A percentile compares a stretch with the other conserved stretches of the same genome.
phyloP scores from a whole-genome alignment of 169 alveolate genomes.

The Amoebophrya sp. region DNA sequence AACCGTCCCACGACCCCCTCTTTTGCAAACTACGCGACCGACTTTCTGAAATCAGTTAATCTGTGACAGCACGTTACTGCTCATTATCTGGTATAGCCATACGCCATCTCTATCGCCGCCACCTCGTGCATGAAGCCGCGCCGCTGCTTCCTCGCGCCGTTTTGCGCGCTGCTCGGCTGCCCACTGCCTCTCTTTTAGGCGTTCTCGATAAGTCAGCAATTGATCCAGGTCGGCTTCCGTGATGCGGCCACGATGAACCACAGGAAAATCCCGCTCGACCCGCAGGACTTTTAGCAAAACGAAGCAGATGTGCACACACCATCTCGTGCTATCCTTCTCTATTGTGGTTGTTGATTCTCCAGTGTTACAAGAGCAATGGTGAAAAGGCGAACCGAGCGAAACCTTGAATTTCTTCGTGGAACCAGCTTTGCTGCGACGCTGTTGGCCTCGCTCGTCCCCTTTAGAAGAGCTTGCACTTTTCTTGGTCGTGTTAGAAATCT shows the following conservation, averaged over 20 bases:
- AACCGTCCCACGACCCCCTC: too few relatives aligned
- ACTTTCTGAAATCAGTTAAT: too few relatives aligned
- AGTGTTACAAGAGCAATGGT: too few relatives aligned
- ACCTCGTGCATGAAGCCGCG: background rate
- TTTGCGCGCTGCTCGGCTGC: background rate
- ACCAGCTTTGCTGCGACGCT: background rate
- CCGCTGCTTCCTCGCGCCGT: conserved; percentile 15
- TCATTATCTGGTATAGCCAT: too few relatives aligned
- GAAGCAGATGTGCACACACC: conserved; percentile 13
- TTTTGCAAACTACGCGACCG: too few relatives aligned
- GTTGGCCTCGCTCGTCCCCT: background rate
- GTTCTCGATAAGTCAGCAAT: background rate
- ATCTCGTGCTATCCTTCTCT: background rate
- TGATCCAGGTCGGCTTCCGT: background rate
- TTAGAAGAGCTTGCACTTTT: background rate
- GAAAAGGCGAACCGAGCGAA: too few relatives aligned
- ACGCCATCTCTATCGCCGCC: background rate
- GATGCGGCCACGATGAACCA: background rate
- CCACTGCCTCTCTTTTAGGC: background rate
- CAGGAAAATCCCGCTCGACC: background rate
- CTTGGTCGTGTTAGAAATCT: too few relatives aligned
- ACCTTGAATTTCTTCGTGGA: background rate
- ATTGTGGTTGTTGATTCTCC: background rate
- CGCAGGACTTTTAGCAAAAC: background rate
- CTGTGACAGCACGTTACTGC: too few relatives aligned